Base-by-base conservation (phyloP, 1,139 yeast species). In the Hansenula sp. region DNA sequence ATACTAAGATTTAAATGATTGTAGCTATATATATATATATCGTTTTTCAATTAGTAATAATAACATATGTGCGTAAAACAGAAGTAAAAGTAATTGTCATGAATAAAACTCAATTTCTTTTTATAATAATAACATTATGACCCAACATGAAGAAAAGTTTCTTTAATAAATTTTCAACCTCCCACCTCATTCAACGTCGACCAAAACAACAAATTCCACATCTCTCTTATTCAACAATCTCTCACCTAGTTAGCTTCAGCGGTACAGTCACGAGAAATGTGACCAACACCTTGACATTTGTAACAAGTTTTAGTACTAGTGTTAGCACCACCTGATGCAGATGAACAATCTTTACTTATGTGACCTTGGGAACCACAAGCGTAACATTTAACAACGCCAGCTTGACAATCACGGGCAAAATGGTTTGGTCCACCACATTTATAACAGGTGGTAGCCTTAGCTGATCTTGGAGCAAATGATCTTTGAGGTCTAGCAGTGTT, bases 351-450 rank as follows among this genome's bases (percentile, higher is more conserved):
- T 68, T 81, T 87, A 53, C 94, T 83, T 58, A 89, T 77, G 72
- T 90, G 97, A 44, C 96, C 96, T 53, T 78, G 73, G 68, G 84
- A 83, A 57, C 96, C 96, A 70, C 97, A 90, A 47, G 94, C 87
- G 75, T 87, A 90, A 70, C 97, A 90, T 69, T 86, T 87, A 65
- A 83, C 79, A 44, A 68, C 74, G 54, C 77, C 75, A 50, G 89
- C 90, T 68, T 84, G 88, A 68, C 96, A 88, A 67, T 87, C 95
- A 70, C 89, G 84, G 51, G 96, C 96, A 70, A 81, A 84, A 67
- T 88, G 96, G 80, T 87, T 87, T 63, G 94, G 91, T 53, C 94
- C 96, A 60, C 95, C 95, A 67, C 96, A 88, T 70, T 84, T 87
- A 83, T 84, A 86, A 70, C 96, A 88, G 47, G 90, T 80, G 51